These are phyloP conservation scores for Thymus mandschuricus DNA, from an alignment of 257 asterid genomes.

Conservation along the genomic window DNA sequence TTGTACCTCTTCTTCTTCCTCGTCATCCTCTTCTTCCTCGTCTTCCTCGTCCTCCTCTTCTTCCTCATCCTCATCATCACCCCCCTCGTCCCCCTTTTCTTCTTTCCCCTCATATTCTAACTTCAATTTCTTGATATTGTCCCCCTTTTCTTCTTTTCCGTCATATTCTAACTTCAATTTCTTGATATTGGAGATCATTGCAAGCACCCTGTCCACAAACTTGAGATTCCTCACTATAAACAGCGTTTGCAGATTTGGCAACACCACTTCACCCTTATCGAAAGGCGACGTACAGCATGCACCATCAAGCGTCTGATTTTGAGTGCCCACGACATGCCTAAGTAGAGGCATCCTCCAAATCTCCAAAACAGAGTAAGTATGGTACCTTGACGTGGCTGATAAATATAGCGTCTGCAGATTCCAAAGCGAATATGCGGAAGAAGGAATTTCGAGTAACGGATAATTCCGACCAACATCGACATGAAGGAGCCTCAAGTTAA, in stretches of 20 bases:
- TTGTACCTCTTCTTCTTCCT: too few species aligned
- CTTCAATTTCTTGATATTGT: too few species aligned
- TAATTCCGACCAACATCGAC: not conserved
- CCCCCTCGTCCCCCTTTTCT: too few species aligned
- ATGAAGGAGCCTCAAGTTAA: not conserved
- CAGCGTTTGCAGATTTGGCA: not conserved
- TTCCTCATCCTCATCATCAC: too few species aligned
- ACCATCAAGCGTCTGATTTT: not conserved
- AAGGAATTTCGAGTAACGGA: not conserved
- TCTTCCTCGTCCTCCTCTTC: too few species aligned
- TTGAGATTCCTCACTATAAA: not conserved
- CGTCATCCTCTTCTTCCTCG: too few species aligned
- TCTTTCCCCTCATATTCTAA: too few species aligned
- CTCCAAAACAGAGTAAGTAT: not conserved
- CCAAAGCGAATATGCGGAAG: not conserved
- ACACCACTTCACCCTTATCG: not conserved
- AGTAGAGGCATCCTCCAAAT: constrained; percentile 2
- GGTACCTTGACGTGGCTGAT: not conserved
- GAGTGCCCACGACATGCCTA: not conserved
- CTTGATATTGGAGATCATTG: not conserved
- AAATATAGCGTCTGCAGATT: not conserved
- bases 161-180: not conserved
- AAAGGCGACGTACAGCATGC: too few species aligned
- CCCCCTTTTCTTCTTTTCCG: not conserved
- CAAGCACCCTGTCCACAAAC: not conserved